These are phyloP conservation scores for Naganishia friedmannii DNA, from an alignment of 768 basidiomycete species.

Conservation along the genomic window DNA sequence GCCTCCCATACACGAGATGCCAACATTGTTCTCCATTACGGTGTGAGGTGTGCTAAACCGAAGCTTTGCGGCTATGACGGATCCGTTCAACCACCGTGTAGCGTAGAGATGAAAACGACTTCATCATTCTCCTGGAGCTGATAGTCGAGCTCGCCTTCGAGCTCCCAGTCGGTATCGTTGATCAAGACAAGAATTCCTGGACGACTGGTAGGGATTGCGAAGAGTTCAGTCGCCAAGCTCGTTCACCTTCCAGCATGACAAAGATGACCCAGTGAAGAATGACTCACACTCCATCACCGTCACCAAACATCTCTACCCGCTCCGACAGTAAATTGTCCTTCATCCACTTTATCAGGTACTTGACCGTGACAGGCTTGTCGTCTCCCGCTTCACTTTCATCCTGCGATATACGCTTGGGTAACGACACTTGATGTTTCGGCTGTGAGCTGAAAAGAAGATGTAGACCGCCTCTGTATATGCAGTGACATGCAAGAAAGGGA, in stretches of 20 bases:
- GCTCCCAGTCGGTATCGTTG: slow-evolving; percentile 96
- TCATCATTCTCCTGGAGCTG: slow-evolving; percentile 73
- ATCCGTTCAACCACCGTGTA: slow-evolving; percentile 75
- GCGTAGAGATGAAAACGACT: slow-evolving; percentile 91
- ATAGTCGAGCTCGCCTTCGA: slow-evolving; percentile 90
- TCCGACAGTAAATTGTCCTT: slow-evolving; percentile 75
- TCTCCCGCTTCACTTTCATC: slow-evolving; percentile 13
- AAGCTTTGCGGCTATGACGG: neutral
- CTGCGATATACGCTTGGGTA: slow-evolving; percentile 36
- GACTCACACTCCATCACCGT: slow-evolving; percentile 76
- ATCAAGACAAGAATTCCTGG: slow-evolving; percentile 96
- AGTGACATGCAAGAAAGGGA: neutral
- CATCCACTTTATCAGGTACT: slow-evolving; percentile 75
- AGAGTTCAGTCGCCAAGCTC: neutral
- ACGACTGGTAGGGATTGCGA: slow-evolving; percentile 59
- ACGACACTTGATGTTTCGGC: slow-evolving; percentile 42
- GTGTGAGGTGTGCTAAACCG: neutral
- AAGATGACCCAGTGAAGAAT: neutral
- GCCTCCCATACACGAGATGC: neutral
- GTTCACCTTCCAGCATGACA: neutral
- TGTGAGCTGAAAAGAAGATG: slow-evolving; percentile 48
- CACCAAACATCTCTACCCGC: slow-evolving; percentile 82
- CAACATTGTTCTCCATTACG: neutral
- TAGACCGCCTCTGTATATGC: slow-evolving; percentile 42
- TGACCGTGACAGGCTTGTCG: slow-evolving; percentile 55